phyloP scores from a whole-genome alignment of 148 eudicot species.

The Silene latifolia region DNA sequence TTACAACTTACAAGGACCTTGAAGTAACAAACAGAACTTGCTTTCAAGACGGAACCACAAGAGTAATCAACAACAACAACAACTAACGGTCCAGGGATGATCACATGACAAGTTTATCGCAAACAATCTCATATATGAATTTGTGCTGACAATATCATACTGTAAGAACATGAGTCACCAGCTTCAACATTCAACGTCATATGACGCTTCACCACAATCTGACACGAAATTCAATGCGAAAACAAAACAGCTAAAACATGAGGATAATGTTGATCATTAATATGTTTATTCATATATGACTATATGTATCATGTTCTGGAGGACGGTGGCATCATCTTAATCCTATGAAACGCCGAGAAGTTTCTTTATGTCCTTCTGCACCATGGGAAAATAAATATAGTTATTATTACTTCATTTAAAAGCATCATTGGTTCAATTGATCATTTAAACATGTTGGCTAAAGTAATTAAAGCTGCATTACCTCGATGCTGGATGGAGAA shows the following conservation, averaged over 20 bases:
- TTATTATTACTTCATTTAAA: conserved; percentile 22
- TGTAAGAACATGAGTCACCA: not conserved
- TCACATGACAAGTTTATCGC: too few relatives aligned
- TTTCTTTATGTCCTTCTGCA: conserved; percentile 82
- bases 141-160: not conserved
- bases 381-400: not conserved
- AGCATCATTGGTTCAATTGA: not conserved
- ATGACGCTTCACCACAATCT: not conserved
- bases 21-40: too few relatives aligned
- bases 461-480: conserved; percentile 12
- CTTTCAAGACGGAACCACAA: too few relatives aligned
- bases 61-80: too few relatives aligned
- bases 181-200: not conserved
- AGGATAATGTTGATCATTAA: not conserved
- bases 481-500: conserved; percentile 88
- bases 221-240: too few relatives aligned
- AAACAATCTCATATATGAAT: not conserved
- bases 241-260: not conserved
- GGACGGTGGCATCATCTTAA: not conserved
- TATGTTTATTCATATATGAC: conserved; percentile 15
- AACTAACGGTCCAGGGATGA: not conserved
- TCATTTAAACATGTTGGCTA: not conserved
- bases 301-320: conserved; percentile 15
- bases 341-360: conserved; percentile 38
- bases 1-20: too few relatives aligned